phyloP scores from a whole-genome alignment of 1,284 basidiomycete species.

The Ustilago loliicola region DNA sequence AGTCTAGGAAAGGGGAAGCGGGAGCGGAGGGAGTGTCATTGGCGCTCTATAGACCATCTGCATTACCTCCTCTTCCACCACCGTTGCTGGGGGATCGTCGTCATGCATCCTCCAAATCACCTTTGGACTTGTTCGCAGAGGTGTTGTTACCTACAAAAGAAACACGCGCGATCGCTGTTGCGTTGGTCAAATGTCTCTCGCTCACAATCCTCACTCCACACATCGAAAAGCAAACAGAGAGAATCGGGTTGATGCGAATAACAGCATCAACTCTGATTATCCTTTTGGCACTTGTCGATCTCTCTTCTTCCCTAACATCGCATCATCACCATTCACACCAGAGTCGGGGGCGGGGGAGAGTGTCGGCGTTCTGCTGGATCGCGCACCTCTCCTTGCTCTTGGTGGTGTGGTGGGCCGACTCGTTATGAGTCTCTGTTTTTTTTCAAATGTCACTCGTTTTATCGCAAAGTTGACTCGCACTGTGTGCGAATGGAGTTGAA shows the following conservation, averaged over 20 bases:
- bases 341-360: neutral
- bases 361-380: neutral
- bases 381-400: neutral
- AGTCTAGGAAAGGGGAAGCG: too few relatives aligned
- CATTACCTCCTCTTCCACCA: constrained; percentile 13
- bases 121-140: neutral
- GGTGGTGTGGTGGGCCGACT: neutral
- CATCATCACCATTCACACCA: neutral
- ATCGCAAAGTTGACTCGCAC: too few relatives aligned
- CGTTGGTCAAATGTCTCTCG: constrained; percentile 26
- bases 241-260: neutral
- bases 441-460: too few relatives aligned
- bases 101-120: neutral
- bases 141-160: neutral
- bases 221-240: neutral
- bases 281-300: constrained; percentile 24
- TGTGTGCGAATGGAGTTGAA: too few relatives aligned
- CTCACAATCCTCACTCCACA: neutral
- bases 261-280: constrained; percentile 6
- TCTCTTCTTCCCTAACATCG: neutral
- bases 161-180: neutral
- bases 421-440: too few relatives aligned
- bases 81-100: neutral
- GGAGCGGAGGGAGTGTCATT: constrained; percentile 13
- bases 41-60: constrained; percentile 28